Base-by-base conservation (phyloP, 176 grass and related monocot species). In the Cenchrus fungigraminus region DNA sequence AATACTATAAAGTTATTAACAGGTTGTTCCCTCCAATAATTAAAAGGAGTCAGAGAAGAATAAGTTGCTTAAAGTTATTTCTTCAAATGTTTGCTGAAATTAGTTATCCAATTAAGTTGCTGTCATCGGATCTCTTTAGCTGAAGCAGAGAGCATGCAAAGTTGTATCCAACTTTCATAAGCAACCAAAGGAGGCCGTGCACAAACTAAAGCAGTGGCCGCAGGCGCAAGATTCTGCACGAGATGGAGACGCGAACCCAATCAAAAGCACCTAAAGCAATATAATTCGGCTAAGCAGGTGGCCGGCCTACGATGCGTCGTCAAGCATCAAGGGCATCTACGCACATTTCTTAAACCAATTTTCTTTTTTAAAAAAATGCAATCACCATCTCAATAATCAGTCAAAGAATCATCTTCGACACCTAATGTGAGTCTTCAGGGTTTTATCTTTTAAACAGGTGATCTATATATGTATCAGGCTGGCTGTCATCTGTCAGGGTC, bases 121-220 rank as follows among this genome's bases (percentile, higher is more conserved):
- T 45, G 17, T 80, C 51, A 80, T 8, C 9, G 59, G 29, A 44
- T 17, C 65, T 17, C 54, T 81, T 81, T 71, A 46, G 19, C 45
- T 25, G 57, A 66, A 55, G 78, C 79, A 73, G 49, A 66, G 56
- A 56, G 6, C 28, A 72, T 50, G 71, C 45, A n/a, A 52, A 8
- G 59, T 45, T 65, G 58, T 70, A 83, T 79, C 58, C 66, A 57
- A 17, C 74, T 81, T 65, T 68, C 0, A 80, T 22, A 40, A 76
- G 61, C 51, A 45, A 17, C 31, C 45, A 46, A 76, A n/a, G 16
- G 12, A 32, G 34, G 50, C 12, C 22, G 42, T 44, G 83, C 69
- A 53, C 31, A 46, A n/a, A 11, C 66, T 66, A 83, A 90, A 90
- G 88, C 88, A 83, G 79, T 62, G 84, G 84, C 46, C 79, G 34